Evolutionary conservation across 2,329 filamentous ascomycete genomes (phyloP).

Genomic region (Ceratocystis alfenasii): DNA sequence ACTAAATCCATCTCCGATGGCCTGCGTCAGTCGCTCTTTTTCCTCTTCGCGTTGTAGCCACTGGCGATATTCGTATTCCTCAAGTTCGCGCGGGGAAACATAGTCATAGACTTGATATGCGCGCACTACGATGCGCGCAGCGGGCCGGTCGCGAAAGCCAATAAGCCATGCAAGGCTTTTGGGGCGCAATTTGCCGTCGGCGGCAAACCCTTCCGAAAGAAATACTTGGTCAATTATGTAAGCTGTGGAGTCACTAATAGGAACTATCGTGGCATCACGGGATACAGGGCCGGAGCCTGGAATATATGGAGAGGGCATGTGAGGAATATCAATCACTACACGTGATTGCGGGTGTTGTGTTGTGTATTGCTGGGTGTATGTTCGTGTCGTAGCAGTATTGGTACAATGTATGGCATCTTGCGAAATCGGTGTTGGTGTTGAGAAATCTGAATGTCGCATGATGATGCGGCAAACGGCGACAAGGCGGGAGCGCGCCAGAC

Average conservation of each 20-base stretch:
- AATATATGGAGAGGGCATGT: constrained; percentile 29
- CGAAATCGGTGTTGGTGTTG: background rate
- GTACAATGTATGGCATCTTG: background rate
- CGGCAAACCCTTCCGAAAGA: constrained; percentile 31
- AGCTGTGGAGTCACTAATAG: constrained; percentile 40
- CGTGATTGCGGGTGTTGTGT: background rate
- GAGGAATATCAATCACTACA: constrained; percentile 27
- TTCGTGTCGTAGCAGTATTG: background rate
- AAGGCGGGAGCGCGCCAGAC: background rate
- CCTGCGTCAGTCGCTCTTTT: constrained; percentile 23
- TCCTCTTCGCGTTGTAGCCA: constrained; percentile 36
- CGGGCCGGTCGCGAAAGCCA: constrained; percentile 42
- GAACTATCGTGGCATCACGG: constrained; percentile 38
- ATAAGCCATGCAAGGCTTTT: constrained; percentile 43
- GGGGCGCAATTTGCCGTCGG: constrained; percentile 30
- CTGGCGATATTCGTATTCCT: constrained; percentile 43
- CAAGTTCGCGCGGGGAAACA: constrained; percentile 44
- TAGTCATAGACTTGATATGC: constrained; percentile 43
- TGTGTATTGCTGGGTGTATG: too few relatives aligned
- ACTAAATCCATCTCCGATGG: constrained; percentile 3
- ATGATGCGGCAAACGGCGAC: background rate
- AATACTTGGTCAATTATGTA: constrained; percentile 45
- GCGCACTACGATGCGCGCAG: constrained; percentile 37
- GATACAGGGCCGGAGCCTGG: constrained; percentile 39
- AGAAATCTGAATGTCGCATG: background rate